Conservation (phyloP, 371 early-diverging fungal species). For the Apophysomyces elegans region DNA sequence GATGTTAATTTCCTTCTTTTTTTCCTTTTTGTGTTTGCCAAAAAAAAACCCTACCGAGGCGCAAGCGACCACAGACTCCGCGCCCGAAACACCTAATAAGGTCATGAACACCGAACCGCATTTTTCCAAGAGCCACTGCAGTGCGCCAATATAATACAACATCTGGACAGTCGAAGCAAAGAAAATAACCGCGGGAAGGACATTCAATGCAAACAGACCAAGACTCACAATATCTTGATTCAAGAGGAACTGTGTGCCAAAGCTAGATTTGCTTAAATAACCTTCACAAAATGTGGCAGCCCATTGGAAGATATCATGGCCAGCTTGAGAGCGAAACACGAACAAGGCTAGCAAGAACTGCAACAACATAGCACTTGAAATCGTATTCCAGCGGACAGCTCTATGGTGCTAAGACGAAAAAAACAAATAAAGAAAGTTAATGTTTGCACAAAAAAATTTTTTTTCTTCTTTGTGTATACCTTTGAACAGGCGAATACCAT, state of each 20-base stretch:
- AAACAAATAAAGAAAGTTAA: slow-evolving; percentile 3
- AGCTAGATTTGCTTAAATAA: slow-evolving; percentile 69
- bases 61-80: slow-evolving; percentile 88
- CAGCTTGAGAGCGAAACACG: slow-evolving; percentile 78
- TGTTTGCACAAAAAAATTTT: slow-evolving; percentile 5
- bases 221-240: slow-evolving; percentile 49
- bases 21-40: neutral
- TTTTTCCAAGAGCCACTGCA: slow-evolving; percentile 81
- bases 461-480: slow-evolving; percentile 25
- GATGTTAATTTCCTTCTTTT: neutral
- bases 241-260: slow-evolving; percentile 74
- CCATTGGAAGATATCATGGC: slow-evolving; percentile 80
- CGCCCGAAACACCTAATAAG: slow-evolving; percentile 81
- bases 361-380: slow-evolving; percentile 72
- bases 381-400: slow-evolving; percentile 78
- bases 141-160: slow-evolving; percentile 83
- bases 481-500: slow-evolving; percentile 61
- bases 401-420: slow-evolving; percentile 47
- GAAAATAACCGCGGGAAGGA: slow-evolving; percentile 86
- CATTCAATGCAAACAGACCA: slow-evolving; percentile 66
- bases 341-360: slow-evolving; percentile 85
- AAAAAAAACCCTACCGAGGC: slow-evolving; percentile 57
- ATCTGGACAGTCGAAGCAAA: slow-evolving; percentile 87
- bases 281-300: slow-evolving; percentile 64
- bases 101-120: slow-evolving; percentile 72